phyloP scores from a whole-genome alignment of 2,329 filamentous ascomycete species.

The Capronia americana region DNA sequence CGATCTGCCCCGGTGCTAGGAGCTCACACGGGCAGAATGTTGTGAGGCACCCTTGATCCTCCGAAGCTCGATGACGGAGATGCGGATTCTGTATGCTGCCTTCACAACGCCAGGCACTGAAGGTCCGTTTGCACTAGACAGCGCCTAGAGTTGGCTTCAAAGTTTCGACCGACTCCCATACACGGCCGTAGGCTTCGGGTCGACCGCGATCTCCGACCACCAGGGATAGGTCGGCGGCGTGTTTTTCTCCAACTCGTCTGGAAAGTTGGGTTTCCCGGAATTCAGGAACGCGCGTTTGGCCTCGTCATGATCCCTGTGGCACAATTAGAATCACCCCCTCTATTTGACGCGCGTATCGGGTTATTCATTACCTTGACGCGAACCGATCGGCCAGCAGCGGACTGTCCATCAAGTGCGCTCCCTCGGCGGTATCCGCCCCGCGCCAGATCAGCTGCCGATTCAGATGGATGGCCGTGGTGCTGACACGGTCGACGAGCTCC shows the following conservation, averaged over 20 bases:
- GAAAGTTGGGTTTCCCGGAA: constrained; percentile 39
- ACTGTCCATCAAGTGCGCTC: constrained; percentile 67
- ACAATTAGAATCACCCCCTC: constrained; percentile 12
- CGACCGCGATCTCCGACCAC: constrained; percentile 11
- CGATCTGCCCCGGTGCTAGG: not conserved
- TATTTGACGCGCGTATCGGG: not conserved
- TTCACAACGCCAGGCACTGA: not conserved
- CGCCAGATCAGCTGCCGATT: constrained; percentile 71
- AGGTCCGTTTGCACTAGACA: not conserved
- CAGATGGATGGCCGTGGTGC: constrained; percentile 63
- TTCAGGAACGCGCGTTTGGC: constrained; percentile 25
- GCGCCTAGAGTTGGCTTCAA: not conserved
- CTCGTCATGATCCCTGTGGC: constrained; percentile 38
- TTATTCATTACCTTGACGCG: constrained; percentile 14
- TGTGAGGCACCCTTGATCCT: not conserved
- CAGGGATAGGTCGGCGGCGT: constrained; percentile 7
- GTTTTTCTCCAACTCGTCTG: constrained; percentile 20
- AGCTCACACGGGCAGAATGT: not conserved
- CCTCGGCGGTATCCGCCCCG: constrained; percentile 59
- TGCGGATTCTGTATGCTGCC: not conserved
- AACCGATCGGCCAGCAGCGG: constrained; percentile 20
- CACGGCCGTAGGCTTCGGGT: constrained; percentile 1
- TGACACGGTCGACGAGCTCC: constrained; percentile 67
- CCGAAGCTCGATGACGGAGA: not conserved
- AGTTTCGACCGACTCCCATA: not conserved